Evolutionary conservation across 2,329 filamentous ascomycete species (phyloP), one percentile per base, ranked within the genome.

Genomic region (Myotisia sp.): DNA sequence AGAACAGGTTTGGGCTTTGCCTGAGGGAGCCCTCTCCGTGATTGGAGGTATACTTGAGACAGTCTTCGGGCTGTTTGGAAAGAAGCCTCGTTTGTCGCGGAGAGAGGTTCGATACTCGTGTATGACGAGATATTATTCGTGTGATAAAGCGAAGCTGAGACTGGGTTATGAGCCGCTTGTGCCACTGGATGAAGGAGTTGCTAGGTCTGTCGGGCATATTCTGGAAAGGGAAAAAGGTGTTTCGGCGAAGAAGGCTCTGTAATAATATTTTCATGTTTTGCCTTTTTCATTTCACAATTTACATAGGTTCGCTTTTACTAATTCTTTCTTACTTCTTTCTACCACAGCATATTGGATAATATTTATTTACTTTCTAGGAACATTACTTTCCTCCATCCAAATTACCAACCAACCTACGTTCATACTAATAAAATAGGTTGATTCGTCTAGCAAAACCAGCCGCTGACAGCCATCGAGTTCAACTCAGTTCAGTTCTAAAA

Each of bases 121-220:
- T 43, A 64, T 65, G 56, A 58, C 60, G 26, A 57, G 63, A 23
- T 67, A 60, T 44, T 67, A 58, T 40, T 62, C 55, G 19, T 59
- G 59, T 36, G 54, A 61, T 13, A 65, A 65, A 45, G 59, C 64
- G 16, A 65, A 60, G 51, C 43, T 42, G 31, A 51, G 60, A 31
- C 48, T 66, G 7, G 61, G 58, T 10, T 68, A 67, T 44, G 35
- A 37, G 26, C 60, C 64, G n/a, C 45, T 60, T 29, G 54, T 66
- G 5, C 47, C 51, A 2, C 48, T 67, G 26, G 55, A 64, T 36
- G 63, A 67, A 47, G 64, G 59, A 9, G 50, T 64, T 29, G 52
- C 52, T n/a, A 55, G 62, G 43, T 54, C 58, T n/a, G 62, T 64
- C 27, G 54, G 55, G 23, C 59, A 56, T 39, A 52, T 59, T 30